Conservation (phyloP, 805 yeast species). For the Vanderwaltozyma yarrowii region DNA sequence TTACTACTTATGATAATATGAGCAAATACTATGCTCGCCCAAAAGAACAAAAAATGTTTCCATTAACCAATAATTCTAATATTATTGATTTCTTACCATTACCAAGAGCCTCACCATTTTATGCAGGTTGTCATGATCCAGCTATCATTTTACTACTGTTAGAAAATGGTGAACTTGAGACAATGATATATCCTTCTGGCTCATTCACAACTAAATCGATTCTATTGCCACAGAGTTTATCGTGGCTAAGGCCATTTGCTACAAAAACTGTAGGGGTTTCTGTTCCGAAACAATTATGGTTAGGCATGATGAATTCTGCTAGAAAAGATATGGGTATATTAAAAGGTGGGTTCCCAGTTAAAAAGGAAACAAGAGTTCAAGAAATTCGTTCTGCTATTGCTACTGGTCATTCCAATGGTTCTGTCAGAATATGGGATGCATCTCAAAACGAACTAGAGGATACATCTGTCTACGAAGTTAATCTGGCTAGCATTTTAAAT, state of each 20-base stretch:
- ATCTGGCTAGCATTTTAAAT: slow-evolving; percentile 40
- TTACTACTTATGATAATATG: slow-evolving; percentile 80
- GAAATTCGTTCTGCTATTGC: slow-evolving; percentile 52
- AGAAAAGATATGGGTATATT: slow-evolving; percentile 37
- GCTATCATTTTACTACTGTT: slow-evolving; percentile 46
- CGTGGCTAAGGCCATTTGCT: slow-evolving; percentile 68
- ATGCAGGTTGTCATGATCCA: slow-evolving; percentile 75
- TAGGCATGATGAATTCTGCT: slow-evolving; percentile 48
- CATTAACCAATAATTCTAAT: slow-evolving; percentile 39
- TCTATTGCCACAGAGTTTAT: slow-evolving; percentile 69
- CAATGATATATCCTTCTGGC: slow-evolving; percentile 50
- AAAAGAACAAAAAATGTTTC: slow-evolving; percentile 43
- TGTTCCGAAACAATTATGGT: slow-evolving; percentile 62
- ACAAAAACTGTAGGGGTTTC: slow-evolving; percentile 45
- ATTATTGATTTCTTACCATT: slow-evolving; percentile 43
- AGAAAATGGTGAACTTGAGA: slow-evolving; percentile 55
- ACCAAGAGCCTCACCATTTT: slow-evolving; percentile 60
- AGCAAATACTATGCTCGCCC: slow-evolving; percentile 62
- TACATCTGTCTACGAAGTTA: slow-evolving; percentile 48
- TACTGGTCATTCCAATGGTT: slow-evolving; percentile 82
- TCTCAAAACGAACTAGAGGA: slow-evolving; percentile 63
- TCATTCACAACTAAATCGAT: slow-evolving; percentile 40
- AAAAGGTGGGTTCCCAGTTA: slow-evolving; percentile 70
- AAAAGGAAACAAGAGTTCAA: slow-evolving; percentile 36
- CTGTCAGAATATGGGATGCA: slow-evolving; percentile 75